Base-by-base conservation (phyloP, 2,329 filamentous ascomycete species). In the Cordyceps cicadae region DNA sequence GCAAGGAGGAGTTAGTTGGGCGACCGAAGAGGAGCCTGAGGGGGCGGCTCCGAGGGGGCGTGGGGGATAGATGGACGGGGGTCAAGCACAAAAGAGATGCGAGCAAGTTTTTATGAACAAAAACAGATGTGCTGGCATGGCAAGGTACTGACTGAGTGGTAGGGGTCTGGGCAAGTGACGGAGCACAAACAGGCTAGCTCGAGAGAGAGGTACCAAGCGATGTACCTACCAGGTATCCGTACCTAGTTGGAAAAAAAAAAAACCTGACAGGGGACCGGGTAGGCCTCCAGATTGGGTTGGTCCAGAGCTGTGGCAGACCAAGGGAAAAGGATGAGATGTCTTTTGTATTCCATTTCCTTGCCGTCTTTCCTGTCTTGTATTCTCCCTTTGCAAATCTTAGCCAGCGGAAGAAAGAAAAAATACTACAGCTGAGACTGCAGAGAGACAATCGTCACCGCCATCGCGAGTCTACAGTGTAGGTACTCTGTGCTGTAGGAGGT, bases 211-310 rank as follows among this genome's bases (percentile, higher is more conserved):
- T 29, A 29, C 29, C 29, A 29, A 7, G 24, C 24, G 4, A 24
- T 24, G 24, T 24, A 24, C 24, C 24, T 24, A 24, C 24, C 24
- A 3, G 24, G 24, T 24, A 24, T n/a, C n/a, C n/a, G 24, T 24
- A 3, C 24, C 24, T 24, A 24, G 29, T 6, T 29, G 7, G 29
- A 29, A 7, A 5, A 49, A 29, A 7, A 5, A 49, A 24, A 24
- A 29, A 21, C 34, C 39, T 7, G 14, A n/a, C 39, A 43, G 39
- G 39, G 39, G 39, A 43, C 15, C 15, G n/a, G 12, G 39, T 43
- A 43, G 39, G 39, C 17, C 29, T 49, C 51, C 58, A 60, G 58
- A 60, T 60, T 54, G 50, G 51, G 58, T 49, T 46, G 51, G 58
- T 49, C 24, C 15, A 50, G 53, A 32, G 58, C 45, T 50, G 51